Conservation (phyloP, 1,139 yeast genomes). For the Candida gigantensis region DNA sequence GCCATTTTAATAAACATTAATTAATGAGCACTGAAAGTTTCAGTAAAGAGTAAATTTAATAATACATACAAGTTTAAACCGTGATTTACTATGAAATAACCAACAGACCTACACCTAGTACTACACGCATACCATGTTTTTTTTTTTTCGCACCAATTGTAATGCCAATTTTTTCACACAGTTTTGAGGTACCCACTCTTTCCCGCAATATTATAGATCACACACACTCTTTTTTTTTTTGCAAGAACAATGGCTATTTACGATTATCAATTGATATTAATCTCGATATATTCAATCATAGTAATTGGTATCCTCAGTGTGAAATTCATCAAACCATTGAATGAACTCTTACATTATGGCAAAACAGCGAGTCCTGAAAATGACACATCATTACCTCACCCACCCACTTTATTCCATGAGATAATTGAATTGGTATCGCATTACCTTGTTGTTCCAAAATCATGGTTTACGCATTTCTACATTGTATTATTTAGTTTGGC, state of each 20-base stretch:
- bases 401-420: conserved; percentile 3
- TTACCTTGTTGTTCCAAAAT: conserved; percentile 46
- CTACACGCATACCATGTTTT: too few species aligned
- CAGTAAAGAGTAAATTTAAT: too few species aligned
- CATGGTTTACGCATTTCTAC: conserved; percentile 52
- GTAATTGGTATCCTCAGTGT: conserved; percentile 14
- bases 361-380: conserved; percentile 14
- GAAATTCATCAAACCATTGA: conserved; percentile 17
- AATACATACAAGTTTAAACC: too few species aligned
- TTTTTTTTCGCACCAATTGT: too few species aligned
- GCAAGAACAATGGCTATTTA: conserved; percentile 5
- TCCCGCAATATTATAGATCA: too few species aligned
- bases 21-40: too few species aligned
- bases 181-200: too few species aligned
- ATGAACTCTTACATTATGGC: conserved; percentile 21
- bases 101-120: too few species aligned
- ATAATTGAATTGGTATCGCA: conserved; percentile 9
- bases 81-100: too few species aligned
- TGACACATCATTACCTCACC: not conserved
- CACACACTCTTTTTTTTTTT: too few species aligned
- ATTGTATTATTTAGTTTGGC: conserved; percentile 25
- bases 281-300: conserved; percentile 2
- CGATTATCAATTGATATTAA: conserved; percentile 1
- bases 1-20: too few species aligned
- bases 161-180: too few species aligned